Evolutionary conservation across 352 stramenopile genomes (phyloP).

Genomic region (Pythium monospermum): DNA sequence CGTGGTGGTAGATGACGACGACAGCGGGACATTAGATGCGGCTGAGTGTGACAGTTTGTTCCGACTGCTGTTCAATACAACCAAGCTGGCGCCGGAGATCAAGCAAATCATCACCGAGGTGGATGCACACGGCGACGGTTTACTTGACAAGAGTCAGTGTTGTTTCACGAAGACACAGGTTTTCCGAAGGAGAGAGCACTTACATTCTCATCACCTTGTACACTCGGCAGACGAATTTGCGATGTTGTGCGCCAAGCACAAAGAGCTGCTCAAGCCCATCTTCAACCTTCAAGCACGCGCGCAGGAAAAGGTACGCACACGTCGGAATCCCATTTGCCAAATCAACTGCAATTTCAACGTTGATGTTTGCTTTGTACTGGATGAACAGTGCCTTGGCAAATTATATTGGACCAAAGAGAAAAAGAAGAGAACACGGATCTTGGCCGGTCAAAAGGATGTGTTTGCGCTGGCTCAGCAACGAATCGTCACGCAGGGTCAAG

Average conservation of each 20-base stretch:
- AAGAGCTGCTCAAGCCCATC: constrained; percentile 34
- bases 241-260: constrained; percentile 31
- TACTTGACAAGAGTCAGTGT: constrained; percentile 25
- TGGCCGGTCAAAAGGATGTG: constrained; percentile 22
- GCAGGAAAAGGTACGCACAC: constrained; percentile 20
- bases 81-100: constrained; percentile 29
- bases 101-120: constrained; percentile 31
- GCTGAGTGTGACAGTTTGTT: constrained; percentile 51
- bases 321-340: not conserved
- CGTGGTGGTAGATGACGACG: constrained; percentile 43
- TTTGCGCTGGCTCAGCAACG: constrained; percentile 21
- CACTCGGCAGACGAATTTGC: constrained; percentile 41
- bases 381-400: constrained; percentile 37
- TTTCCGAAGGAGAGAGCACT: not conserved
- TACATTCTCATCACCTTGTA: not conserved
- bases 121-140: constrained; percentile 26
- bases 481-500: constrained; percentile 8
- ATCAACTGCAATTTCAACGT: not conserved
- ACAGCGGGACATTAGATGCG: constrained; percentile 34
- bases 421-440: constrained; percentile 27
- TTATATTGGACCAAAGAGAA: constrained; percentile 31
- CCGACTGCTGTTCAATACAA: constrained; percentile 42
- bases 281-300: constrained; percentile 29
- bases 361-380: no score
- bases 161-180: not conserved